phyloP scores from a whole-genome alignment of 73 alveolate genomes.

The Uronychia setigera region DNA sequence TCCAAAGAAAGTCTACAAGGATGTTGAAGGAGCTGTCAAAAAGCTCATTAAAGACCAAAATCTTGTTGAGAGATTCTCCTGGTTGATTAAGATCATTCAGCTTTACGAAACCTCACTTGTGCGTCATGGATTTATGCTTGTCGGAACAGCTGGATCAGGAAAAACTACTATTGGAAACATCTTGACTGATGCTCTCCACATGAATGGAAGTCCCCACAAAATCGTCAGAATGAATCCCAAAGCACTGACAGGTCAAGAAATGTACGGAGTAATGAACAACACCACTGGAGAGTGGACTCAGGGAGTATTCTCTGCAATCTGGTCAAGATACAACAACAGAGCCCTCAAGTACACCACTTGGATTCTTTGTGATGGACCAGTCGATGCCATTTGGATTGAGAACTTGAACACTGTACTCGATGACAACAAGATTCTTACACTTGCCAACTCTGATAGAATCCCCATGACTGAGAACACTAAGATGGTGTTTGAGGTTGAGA shows the following conservation, averaged over 20 bases:
- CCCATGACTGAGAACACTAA: slow-evolving; percentile 99
- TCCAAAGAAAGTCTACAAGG: slow-evolving; percentile 96
- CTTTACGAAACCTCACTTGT: slow-evolving; percentile 99
- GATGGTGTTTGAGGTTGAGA: slow-evolving; percentile 99
- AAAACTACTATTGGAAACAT: slow-evolving; percentile 82
- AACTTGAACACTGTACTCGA: slow-evolving; percentile 99
- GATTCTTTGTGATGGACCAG: slow-evolving; percentile 99
- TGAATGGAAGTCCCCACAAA: slow-evolving; percentile 84
- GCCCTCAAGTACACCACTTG: slow-evolving; percentile 96
- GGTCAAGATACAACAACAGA: slow-evolving; percentile 98
- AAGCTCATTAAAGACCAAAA: slow-evolving; percentile 78
- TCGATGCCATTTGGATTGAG: slow-evolving; percentile 99
- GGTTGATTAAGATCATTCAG: slow-evolving; percentile 98
- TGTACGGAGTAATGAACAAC: slow-evolving; percentile 98
- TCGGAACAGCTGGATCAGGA: slow-evolving; percentile 99
- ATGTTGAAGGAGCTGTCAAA: slow-evolving; percentile 92
- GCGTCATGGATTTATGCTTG: slow-evolving; percentile 99
- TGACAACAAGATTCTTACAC: slow-evolving; percentile 99
- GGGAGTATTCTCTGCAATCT: slow-evolving; percentile 99
- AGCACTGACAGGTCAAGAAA: slow-evolving; percentile 98
- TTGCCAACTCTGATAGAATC: slow-evolving; percentile 99
- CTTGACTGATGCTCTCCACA: slow-evolving; percentile 80
- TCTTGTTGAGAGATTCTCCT: slow-evolving; percentile 86
- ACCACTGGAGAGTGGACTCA: slow-evolving; percentile 99
- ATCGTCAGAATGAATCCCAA: slow-evolving; percentile 98